phyloP scores from a whole-genome alignment of 2,329 filamentous ascomycete genomes.

The Pseudocercospora fuligena region DNA sequence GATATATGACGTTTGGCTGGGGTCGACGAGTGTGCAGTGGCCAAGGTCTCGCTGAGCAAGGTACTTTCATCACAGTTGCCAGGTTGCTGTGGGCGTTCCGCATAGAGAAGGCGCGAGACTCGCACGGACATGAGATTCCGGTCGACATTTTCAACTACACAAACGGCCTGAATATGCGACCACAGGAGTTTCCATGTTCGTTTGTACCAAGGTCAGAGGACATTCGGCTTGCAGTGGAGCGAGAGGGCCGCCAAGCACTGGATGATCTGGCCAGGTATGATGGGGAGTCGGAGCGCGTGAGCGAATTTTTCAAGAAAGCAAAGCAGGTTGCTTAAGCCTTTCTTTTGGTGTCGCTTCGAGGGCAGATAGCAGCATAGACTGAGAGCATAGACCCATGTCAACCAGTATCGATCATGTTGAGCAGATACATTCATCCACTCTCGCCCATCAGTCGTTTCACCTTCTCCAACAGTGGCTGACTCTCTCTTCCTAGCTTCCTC shows the following conservation, averaged over 20 bases:
- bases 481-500: conserved; percentile 81
- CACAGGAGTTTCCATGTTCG: conserved; percentile 59
- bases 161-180: conserved; percentile 64
- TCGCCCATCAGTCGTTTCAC: conserved; percentile 71
- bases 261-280: conserved; percentile 58
- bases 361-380: background rate
- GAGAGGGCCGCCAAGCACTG: conserved; percentile 59
- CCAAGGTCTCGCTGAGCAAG: conserved; percentile 11
- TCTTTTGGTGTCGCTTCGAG: too few relatives aligned
- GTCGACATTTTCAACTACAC: conserved; percentile 36
- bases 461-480: conserved; percentile 75
- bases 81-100: conserved; percentile 15
- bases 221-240: conserved; percentile 56
- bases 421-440: conserved; percentile 9
- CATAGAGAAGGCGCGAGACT: conserved; percentile 7
- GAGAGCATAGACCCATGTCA: background rate
- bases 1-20: conserved; percentile 63
- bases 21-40: conserved; percentile 56
- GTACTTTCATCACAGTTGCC: conserved; percentile 14
- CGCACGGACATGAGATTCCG: conserved; percentile 5
- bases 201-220: conserved; percentile 57
- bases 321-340: conserved; percentile 12
- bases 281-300: conserved; percentile 62
- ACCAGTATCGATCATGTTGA: background rate
- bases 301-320: conserved; percentile 51